Evolutionary conservation across 2,329 filamentous ascomycete genomes (phyloP).

Genomic region (Fusarium marasasianum): DNA sequence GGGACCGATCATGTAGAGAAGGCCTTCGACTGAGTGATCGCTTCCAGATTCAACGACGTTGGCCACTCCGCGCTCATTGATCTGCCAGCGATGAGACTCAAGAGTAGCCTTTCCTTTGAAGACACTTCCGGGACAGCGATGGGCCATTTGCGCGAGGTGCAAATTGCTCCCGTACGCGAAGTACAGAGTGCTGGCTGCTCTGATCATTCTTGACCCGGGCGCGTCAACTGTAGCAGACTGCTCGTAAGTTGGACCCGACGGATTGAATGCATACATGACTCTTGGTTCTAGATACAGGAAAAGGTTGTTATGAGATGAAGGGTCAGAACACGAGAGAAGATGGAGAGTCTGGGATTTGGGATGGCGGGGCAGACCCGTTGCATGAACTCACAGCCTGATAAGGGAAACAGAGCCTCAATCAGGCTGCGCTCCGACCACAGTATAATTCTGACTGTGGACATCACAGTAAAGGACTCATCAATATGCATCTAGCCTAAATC

Average conservation of each 20-base stretch:
- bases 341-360: background rate
- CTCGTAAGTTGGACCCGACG: background rate
- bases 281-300: background rate
- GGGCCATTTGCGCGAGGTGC: conserved; percentile 6
- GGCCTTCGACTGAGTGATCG: background rate
- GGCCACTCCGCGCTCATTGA: conserved; percentile 2
- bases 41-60: background rate
- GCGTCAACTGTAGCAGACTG: background rate
- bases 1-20: background rate
- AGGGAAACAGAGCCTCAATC: background rate
- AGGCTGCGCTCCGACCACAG: background rate
- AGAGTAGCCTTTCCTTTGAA: conserved; percentile 7
- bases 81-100: background rate
- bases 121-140: background rate
- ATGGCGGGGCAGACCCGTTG: background rate
- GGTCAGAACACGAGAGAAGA: background rate
- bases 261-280: background rate
- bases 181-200: background rate
- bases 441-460: background rate
- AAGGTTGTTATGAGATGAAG: background rate
- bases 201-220: background rate
- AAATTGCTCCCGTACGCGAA: conserved; percentile 9
- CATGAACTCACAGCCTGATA: background rate
- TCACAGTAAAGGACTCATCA: background rate
- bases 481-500: background rate